phyloP scores from a whole-genome alignment of 768 basidiomycete species.

The Kwoniella bestiolae region DNA sequence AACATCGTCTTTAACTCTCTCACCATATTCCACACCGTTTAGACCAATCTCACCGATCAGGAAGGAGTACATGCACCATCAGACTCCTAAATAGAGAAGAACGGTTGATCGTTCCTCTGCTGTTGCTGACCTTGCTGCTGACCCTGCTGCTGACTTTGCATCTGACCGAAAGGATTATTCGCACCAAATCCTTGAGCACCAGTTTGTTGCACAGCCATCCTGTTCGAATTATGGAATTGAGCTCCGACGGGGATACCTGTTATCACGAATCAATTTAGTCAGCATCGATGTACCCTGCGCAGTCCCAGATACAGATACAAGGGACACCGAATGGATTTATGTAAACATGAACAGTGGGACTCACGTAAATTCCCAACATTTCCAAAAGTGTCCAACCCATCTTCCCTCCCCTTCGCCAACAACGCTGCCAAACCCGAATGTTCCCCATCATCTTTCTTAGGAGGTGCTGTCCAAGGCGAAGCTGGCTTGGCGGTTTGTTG shows the following conservation, averaged over 20 bases:
- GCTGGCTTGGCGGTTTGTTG: conserved; percentile 59
- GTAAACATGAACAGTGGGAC: conserved; percentile 10
- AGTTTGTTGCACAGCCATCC: conserved; percentile 50
- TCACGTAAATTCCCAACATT: conserved; percentile 76
- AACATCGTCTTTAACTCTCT: no score
- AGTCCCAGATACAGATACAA: no score
- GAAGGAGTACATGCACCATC: not conserved
- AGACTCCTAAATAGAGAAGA: conserved; percentile 69
- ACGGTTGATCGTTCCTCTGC: conserved; percentile 67
- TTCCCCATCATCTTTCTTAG: conserved; percentile 65
- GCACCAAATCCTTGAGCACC: conserved; percentile 37
- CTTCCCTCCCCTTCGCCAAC: conserved; percentile 77
- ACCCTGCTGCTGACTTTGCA: conserved; percentile 59
- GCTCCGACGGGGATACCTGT: conserved; percentile 60
- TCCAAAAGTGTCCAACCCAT: conserved; percentile 94
- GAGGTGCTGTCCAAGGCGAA: conserved; percentile 21
- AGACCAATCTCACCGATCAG: no score
- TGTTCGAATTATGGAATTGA: conserved; percentile 61
- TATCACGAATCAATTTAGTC: conserved; percentile 48
- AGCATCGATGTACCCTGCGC: no score
- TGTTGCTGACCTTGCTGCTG: conserved; percentile 60
- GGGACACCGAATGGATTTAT: no score
- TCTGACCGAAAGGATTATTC: conserved; percentile 60
- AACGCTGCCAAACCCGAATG: conserved; percentile 75
- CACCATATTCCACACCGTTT: no score